phyloP scores from a whole-genome alignment of 805 yeast species.

The Sugiyamaella marilandica region DNA sequence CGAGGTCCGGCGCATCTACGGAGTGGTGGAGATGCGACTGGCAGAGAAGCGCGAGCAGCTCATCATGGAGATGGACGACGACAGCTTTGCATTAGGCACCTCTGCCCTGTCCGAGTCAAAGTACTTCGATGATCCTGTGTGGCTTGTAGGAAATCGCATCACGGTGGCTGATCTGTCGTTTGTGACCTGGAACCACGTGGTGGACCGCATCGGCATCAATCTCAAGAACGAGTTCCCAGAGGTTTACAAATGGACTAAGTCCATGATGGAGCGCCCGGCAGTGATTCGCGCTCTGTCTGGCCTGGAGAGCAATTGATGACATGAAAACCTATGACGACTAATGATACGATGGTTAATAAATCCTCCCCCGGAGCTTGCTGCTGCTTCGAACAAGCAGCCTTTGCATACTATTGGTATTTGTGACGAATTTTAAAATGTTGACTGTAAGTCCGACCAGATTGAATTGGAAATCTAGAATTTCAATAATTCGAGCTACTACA shows the following conservation, averaged over 20 bases:
- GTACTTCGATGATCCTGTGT: conserved; percentile 87
- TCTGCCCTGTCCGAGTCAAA: conserved; percentile 80
- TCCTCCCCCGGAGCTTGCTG: no score
- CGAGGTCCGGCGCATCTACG: conserved; percentile 89
- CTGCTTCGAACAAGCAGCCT: no score
- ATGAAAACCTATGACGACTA: neutral
- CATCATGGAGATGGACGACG: conserved; percentile 86
- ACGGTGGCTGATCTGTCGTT: conserved; percentile 86
- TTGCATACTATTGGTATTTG: no score
- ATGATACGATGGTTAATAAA: neutral
- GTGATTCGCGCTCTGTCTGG: conserved; percentile 83
- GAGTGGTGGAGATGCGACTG: conserved; percentile 90
- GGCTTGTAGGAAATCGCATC: conserved; percentile 84
- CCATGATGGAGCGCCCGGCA: conserved; percentile 93
- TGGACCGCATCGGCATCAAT: conserved; percentile 85
- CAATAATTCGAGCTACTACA: no score
- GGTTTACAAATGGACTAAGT: conserved; percentile 92
- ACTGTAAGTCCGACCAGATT: no score
- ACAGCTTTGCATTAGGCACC: conserved; percentile 81
- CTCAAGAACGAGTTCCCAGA: conserved; percentile 79
- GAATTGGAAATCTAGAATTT: no score
- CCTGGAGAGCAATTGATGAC: conserved; percentile 30
- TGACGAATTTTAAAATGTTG: no score
- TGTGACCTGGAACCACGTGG: conserved; percentile 97
- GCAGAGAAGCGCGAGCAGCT: conserved; percentile 89